Base-by-base conservation (phyloP, 164 flowering plant genomes). In the Vitis rupestris region DNA sequence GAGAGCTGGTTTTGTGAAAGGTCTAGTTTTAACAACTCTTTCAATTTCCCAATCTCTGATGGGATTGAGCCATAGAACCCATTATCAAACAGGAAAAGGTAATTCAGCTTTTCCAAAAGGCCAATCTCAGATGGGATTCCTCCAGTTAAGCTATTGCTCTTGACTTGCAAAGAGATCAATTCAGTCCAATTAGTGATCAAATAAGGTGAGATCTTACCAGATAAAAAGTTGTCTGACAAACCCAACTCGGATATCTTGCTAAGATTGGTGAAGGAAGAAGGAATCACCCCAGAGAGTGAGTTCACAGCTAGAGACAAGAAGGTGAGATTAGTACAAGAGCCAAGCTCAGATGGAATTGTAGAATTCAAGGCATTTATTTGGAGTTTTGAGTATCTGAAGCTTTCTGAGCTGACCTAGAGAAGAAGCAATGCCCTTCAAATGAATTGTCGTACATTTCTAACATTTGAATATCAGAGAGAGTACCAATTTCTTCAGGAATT, bases 1-100 rank as follows among this genome's bases (percentile, higher is more conserved):
- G 88, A 82, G 56, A 88, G 78, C 4, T 67, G 73, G 76, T 92
- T 90, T 10, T 9, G 50, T 4, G 93, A 85, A 61, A 91, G 84
- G 75, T 87, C 90, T 54, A 87, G 58, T 0, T 8, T 4, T 2
- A 0, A 3, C 70, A 87, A 51, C 13, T 66, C 48, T 9, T 67
- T 57, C 77, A 78, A 15, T 53, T 75, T 75, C 16, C 86, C 89
- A 12, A 86, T 78, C 51, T 71, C 82, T 1, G 63, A 19, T 1
- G 92, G 92, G 59, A 88, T 83, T 3, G 81, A 56, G 27, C 86
- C 87, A 23, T 81, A 64, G 68, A 86, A 60, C 0, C 14, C 8
- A 59, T 88, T 88, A 3, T 76, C 75, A 67, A 15, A 86, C 51
- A 88, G 73, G 31, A 2, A 81, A 57, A 88, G 82, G 50, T 14